Conservation (phyloP, 257 asterid genomes). For the Solanum clarkiae region DNA sequence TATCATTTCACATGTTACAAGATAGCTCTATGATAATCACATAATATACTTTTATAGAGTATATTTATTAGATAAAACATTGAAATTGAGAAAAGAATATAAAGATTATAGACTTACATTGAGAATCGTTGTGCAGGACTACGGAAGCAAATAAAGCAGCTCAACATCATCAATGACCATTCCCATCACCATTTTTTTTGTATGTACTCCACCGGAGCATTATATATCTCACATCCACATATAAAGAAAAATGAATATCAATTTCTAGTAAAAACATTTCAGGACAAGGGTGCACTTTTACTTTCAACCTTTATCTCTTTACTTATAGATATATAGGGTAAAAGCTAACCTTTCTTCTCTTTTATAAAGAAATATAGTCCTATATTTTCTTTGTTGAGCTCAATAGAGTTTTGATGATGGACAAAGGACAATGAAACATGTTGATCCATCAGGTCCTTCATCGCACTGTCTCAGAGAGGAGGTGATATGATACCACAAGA, state of each 20-base stretch:
- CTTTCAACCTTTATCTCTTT: background rate
- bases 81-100: background rate
- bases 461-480: too few species aligned
- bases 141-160: constrained; percentile 52
- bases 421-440: too few species aligned
- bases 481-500: too few species aligned
- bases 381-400: too few species aligned
- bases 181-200: constrained; percentile 23
- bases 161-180: constrained; percentile 32
- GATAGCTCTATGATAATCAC: too few species aligned
- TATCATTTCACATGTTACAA: too few species aligned
- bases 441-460: too few species aligned
- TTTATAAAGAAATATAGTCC: background rate
- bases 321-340: background rate
- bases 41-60: too few species aligned
- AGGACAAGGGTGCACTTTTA: background rate
- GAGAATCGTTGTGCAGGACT: constrained; percentile 30
- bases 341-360: background rate
- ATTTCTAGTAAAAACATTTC: background rate
- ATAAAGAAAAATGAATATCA: background rate
- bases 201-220: constrained; percentile 27
- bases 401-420: too few species aligned
- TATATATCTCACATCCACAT: constrained; percentile 30
- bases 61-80: background rate
- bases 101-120: constrained; percentile 17